phyloP scores from a whole-genome alignment of 345 rosid species.

The Camelina neglecta region DNA sequence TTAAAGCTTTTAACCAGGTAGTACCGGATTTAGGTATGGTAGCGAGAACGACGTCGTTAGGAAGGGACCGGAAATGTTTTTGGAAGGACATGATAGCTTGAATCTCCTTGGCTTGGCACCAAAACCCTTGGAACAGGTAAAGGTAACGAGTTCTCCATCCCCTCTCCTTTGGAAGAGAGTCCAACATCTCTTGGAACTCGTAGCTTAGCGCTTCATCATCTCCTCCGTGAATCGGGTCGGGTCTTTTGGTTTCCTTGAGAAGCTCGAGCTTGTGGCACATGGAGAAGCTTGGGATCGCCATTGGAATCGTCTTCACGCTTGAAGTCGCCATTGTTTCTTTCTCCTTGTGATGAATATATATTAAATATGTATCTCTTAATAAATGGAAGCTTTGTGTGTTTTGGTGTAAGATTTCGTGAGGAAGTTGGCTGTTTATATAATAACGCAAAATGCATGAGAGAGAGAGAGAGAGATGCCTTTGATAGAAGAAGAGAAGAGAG shows the following conservation, averaged over 20 bases:
- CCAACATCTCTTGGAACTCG: constrained; percentile 60
- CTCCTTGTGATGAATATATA: not conserved
- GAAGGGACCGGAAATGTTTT: constrained; percentile 44
- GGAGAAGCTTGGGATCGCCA: constrained; percentile 31
- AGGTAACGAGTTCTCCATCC: constrained; percentile 74
- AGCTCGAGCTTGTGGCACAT: constrained; percentile 39
- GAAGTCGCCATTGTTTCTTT: constrained; percentile 41
- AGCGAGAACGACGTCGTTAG: constrained; percentile 49
- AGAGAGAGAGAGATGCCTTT: constrained; percentile 25
- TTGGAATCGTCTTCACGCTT: constrained; percentile 36
- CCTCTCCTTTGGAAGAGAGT: constrained; percentile 60
- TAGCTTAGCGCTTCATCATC: constrained; percentile 48
- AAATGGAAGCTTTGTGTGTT: constrained; percentile 2
- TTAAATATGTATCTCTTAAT: not conserved
- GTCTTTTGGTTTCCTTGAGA: constrained; percentile 21
- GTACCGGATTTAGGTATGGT: constrained; percentile 68
- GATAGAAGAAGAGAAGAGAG: constrained; percentile 17
- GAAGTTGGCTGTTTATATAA: constrained; percentile 44
- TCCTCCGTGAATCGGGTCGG: constrained; percentile 24
- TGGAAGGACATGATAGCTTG: constrained; percentile 59
- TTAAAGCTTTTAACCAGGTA: constrained; percentile 64
- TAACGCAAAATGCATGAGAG: constrained; percentile 29
- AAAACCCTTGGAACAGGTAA: constrained; percentile 64
- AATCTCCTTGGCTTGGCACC: constrained; percentile 73
- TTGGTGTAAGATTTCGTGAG: constrained; percentile 15